phyloP scores from a whole-genome alignment of 1,284 basidiomycete species.

The Polyporus tsugae region DNA sequence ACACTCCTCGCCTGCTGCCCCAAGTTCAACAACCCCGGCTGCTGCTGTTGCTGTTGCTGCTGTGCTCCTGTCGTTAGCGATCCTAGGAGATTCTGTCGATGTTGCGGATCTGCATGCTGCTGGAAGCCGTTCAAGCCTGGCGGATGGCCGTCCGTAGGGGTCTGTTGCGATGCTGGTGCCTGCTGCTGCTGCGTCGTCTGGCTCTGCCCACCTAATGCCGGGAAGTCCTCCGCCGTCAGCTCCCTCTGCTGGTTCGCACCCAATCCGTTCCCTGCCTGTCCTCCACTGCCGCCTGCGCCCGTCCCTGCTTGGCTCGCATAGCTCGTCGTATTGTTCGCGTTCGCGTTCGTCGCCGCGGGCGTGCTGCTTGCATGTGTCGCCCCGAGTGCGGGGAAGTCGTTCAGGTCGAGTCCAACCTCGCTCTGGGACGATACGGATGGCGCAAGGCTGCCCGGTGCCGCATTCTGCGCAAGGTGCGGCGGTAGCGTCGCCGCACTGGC shows the following conservation, averaged over 20 bases:
- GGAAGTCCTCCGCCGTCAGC: conserved; percentile 84
- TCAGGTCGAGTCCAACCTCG: conserved; percentile 83
- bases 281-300: conserved; percentile 49
- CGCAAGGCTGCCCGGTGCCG: conserved; percentile 51
- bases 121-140: conserved; percentile 79
- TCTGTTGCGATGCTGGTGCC: conserved; percentile 45
- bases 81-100: conserved; percentile 64
- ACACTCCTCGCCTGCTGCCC: conserved; percentile 65
- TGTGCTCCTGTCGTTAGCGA: conserved; percentile 51
- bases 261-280: conserved; percentile 45
- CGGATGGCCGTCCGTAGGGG: conserved; percentile 55
- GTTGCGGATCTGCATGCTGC: conserved; percentile 55
- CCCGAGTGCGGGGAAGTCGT: conserved; percentile 86
- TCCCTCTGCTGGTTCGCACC: conserved; percentile 63
- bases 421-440: conserved; percentile 70
- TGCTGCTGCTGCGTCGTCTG: conserved; percentile 47
- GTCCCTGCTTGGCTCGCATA: conserved; percentile 83
- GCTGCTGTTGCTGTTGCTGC: conserved; percentile 56
- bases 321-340: conserved; percentile 53
- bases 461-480: conserved; percentile 60
- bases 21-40: conserved; percentile 76
- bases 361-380: conserved; percentile 53
- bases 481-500: conserved; percentile 56
- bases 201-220: conserved; percentile 74
- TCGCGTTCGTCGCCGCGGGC: conserved; percentile 44